These are phyloP conservation scores for Microdochium bolleyi DNA, from an alignment of 2,329 filamentous ascomycete species.

Conservation along the genomic window DNA sequence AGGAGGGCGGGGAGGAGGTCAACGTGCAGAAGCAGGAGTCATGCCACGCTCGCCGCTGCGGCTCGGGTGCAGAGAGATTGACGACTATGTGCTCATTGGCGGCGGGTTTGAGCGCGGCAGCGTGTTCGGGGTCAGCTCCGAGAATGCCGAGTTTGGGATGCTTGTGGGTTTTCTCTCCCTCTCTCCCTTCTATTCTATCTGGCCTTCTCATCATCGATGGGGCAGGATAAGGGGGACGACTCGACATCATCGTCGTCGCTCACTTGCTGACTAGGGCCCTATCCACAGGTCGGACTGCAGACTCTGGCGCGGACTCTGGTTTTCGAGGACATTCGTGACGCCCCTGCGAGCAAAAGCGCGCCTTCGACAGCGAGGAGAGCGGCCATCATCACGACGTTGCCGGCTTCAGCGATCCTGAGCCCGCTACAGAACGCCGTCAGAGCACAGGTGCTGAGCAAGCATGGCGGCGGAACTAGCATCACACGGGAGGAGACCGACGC, in stretches of 20 bases:
- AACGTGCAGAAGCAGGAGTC: background rate
- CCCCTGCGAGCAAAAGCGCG: background rate
- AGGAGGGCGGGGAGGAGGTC: background rate
- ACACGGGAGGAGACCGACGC: constrained; percentile 4
- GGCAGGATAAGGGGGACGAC: no score
- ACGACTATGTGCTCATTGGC: constrained; percentile 34
- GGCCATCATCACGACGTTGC: constrained; percentile 41
- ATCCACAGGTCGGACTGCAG: constrained; percentile 34
- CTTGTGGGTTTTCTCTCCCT: constrained; percentile 26
- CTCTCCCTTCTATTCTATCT: background rate
- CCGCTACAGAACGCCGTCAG: constrained; percentile 31
- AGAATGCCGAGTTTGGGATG: constrained; percentile 39
- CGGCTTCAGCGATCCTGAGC: constrained; percentile 29
- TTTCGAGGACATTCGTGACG: constrained; percentile 6
- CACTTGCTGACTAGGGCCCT: background rate
- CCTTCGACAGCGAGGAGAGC: constrained; percentile 12
- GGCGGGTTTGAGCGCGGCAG: constrained; percentile 39
- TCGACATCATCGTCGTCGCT: no score
- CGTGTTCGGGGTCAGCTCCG: constrained; percentile 46
- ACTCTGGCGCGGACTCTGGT: constrained; percentile 32
- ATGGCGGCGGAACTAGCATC: background rate
- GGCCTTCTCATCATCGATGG: background rate
- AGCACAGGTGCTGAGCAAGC: constrained; percentile 20
- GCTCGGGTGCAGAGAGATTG: constrained; percentile 40
- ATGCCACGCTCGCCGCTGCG: constrained; percentile 8